Conservation (phyloP, 495 filamentous ascomycete genomes). For the Penicillium egyptiacum region DNA sequence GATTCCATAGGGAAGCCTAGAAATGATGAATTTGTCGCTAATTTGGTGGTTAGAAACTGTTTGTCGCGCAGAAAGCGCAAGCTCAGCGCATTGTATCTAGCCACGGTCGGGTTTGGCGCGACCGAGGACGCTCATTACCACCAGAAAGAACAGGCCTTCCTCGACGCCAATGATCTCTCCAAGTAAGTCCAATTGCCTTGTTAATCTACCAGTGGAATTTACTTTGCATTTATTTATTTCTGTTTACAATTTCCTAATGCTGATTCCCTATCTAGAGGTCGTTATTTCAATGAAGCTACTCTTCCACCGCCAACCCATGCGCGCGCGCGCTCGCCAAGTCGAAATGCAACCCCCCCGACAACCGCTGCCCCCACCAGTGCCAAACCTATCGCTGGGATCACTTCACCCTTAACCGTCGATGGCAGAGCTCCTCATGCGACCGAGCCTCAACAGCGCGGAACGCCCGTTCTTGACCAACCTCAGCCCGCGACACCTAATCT, state of each 20-base stretch:
- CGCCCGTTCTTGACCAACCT: constrained; percentile 6
- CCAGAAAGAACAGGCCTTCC: constrained; percentile 58
- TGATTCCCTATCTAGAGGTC: constrained; percentile 57
- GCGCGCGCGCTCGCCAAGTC: constrained; percentile 31
- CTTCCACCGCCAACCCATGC: constrained; percentile 59
- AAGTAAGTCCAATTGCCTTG: constrained; percentile 58
- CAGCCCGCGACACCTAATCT: constrained; percentile 10
- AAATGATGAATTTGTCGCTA: constrained; percentile 32
- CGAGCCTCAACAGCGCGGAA: constrained; percentile 22
- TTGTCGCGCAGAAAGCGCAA: constrained; percentile 78
- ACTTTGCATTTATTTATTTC: constrained; percentile 16
- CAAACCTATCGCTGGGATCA: constrained; percentile 20
- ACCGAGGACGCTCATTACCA: constrained; percentile 57
- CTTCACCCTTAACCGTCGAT: constrained; percentile 24
- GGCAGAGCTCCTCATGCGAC: constrained; percentile 24
- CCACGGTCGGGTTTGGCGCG: constrained; percentile 51
- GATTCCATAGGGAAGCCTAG: constrained; percentile 16
- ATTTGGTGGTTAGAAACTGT: constrained; percentile 61
- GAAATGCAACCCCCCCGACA: constrained; percentile 26
- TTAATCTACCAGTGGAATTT: constrained; percentile 17
- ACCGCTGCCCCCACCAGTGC: constrained; percentile 19
- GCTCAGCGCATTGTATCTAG: constrained; percentile 73
- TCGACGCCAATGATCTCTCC: constrained; percentile 71
- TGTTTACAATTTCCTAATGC: constrained; percentile 24
- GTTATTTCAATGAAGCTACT: constrained; percentile 66